Evolutionary conservation across 306 rosid genomes (phyloP), one percentile per base, ranked within the genome.

Genomic region (Malus fusca): DNA sequence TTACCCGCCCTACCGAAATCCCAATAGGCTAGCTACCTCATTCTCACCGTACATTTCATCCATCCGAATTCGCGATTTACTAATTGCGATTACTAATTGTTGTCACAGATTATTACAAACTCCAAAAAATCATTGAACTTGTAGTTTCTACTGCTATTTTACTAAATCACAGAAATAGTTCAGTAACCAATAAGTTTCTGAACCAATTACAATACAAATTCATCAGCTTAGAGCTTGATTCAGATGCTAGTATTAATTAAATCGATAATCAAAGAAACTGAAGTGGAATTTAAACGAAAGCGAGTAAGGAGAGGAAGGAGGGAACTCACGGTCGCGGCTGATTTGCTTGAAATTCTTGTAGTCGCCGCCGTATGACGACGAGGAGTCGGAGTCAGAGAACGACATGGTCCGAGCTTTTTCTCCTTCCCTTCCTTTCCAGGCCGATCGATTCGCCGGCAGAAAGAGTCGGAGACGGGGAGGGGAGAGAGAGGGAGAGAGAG

Each of bases 341-440:
- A 85, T 78, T 85, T 85, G 91, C 69, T 83, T 78, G 82, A 87
- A 87, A 76, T 67, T 85, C 79, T 83, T 87, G 84, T 87, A 78
- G 43, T 87, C 91, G 71, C 76, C 82, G 70, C 82, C 87, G 69
- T 73, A 43, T 40, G 91, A 87, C 18, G 91, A 85, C 46, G 91
- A 87, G 79, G 91, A 87, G 79, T 87, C 91, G 53, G 91, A 85
- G 68, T 82, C 88, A 46, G 88, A 87, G 61, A 81, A 72, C 72
- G 89, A 87, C 89, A 87, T 87, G 60, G 84, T 80, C 73, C 59
- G 11, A 46, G 23, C 4, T 30, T 58, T 64, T 40, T 35, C 62
- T 58, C 69, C 6, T 25, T 13, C 18, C 6, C 58, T 69, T 74
- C 43, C 69, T 64, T 64, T 70, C 75, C 73, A 33, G 40, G 11